Evolutionary conservation across 768 basidiomycete species (phyloP), one percentile per base, ranked within the genome.

Genomic region (Lepiota brunneoincarnata): DNA sequence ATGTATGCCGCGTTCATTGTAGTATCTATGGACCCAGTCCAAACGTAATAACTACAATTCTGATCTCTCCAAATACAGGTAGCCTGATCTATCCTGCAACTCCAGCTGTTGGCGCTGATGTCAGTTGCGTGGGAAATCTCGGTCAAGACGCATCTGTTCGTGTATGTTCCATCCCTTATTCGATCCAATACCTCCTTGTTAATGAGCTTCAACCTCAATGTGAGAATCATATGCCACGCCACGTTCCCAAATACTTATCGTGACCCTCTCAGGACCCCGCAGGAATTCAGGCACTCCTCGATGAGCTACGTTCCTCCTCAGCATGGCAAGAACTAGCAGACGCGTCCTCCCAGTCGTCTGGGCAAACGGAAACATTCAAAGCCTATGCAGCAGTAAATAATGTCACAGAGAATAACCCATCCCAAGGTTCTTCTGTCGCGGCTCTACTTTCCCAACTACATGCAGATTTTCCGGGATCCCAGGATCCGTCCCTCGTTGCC

Each of bases 251-350:
- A 2, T 46, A 41, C 42, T 46, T 57, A 47, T 43, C 37, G 43
- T 26, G 24, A 26, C 39, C 23, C 28, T 47, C 41, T 47, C 63
- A 91, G 88, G 87, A 91, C 67, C 73, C 84, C 43, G 74, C 73
- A 56, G 81, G 79, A 41, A 76, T 93, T 44, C 79, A 82, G 60
- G 83, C 87, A 23, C 75, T 93, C 21, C 77, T 93, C 15, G 86
- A 91, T 49, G 80, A 81, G 58, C 73, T 92, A 11, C 75, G 81
- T 47, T 68, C 76, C 2, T 91, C 90, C 3, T 76, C 81, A 60
- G 86, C 83, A 20, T 91, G 87, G 88, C 79, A 85, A 61, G 75
- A 84, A 44, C 39, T 69, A 26, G 45, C 43, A 15, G 51, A 51
- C 15, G 63, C 63, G 39, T 42, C 64, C 15, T 17, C 47, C n/a